Evolutionary conservation across 2,329 filamentous ascomycete species (phyloP), one percentile per base, ranked within the genome.

Genomic region (Trichoderma aggressivum): DNA sequence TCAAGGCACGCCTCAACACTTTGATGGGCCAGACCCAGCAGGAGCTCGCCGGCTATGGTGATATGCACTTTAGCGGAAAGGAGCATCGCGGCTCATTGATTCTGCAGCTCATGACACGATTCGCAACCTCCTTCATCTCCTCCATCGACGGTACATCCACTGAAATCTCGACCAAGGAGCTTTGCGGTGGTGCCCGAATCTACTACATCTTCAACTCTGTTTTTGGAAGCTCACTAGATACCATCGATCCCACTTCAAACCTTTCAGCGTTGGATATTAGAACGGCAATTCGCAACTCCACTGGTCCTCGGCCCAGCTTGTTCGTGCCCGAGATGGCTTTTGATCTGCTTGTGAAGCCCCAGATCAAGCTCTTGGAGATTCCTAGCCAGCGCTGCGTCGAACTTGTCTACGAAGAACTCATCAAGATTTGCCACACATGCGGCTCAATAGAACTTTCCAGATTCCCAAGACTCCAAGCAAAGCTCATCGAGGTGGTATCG

Each of bases 181-280:
- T 98, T 12, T 97, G 94, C 77, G 94, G 94, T 78, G 94, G 94
- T 79, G 94, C 94, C 60, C 90, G 95, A 72, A 98, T 98, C 78
- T 98, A 98, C 84, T 98, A 98, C 83, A 98, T 98, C 76, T 98
- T 98, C 87, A 98, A 98, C 84, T 97, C 94, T 6, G 95, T 98
- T 56, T 99, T 98, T 81, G 96, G 96, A 72, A 98, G 95, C 82
- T 97, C 95, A 24, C 86, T 99, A 64, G 96, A 99, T 80, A 92
- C 94, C 26, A 97, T 99, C 75, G 95, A 99, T 77, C 96, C 96
- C 5, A 99, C 95, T 2, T 93, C 92, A 61, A 99, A 99, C 78
- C 90, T 99, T 72, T 96, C 96, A 7, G 93, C 95, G 16, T 89
- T 95, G 62, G 96, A 99, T 79, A 99, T 99, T 75, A 89, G 96